Evolutionary conservation across 2,329 filamentous ascomycete species (phyloP).

Genomic region (Colletotrichum somersetense): DNA sequence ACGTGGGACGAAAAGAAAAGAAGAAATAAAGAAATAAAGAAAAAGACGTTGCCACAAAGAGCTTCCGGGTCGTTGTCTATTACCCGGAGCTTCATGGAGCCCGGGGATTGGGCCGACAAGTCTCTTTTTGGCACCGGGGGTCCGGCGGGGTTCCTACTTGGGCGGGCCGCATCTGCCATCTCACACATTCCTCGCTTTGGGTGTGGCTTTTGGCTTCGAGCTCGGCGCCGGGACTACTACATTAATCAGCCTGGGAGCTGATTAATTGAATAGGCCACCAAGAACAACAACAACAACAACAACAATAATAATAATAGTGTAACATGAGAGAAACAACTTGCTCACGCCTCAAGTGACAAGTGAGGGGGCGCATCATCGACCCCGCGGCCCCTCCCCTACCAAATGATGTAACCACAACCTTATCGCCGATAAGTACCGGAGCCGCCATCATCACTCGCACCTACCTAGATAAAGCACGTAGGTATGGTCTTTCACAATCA

Average conservation of each 20-base stretch:
- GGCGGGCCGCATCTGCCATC: neutral
- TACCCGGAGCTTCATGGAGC: no score
- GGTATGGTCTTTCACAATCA: neutral
- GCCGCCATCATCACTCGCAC: neutral
- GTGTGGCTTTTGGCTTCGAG: no score
- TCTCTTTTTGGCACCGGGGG: constrained; percentile 15
- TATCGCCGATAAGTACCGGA: constrained; percentile 7
- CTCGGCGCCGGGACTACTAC: constrained; percentile 1
- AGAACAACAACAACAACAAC: neutral
- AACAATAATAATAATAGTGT: no score
- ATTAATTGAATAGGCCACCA: neutral
- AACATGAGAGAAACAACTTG: neutral
- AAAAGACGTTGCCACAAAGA: neutral
- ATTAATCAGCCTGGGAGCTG: no score
- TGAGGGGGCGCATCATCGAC: constrained; percentile 3
- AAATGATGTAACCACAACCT: constrained; percentile 19
- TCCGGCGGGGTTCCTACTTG: neutral
- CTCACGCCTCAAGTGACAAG: neutral
- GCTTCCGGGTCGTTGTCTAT: neutral
- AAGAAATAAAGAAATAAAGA: neutral
- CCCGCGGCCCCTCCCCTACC: constrained; percentile 6
- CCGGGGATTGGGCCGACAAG: neutral
- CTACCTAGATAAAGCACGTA: neutral
- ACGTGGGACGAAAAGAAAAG: neutral
- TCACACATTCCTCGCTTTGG: neutral